Evolutionary conservation across 495 filamentous ascomycete genomes (phyloP), one percentile per base, ranked within the genome.

Genomic region (Penicillium salamii): DNA sequence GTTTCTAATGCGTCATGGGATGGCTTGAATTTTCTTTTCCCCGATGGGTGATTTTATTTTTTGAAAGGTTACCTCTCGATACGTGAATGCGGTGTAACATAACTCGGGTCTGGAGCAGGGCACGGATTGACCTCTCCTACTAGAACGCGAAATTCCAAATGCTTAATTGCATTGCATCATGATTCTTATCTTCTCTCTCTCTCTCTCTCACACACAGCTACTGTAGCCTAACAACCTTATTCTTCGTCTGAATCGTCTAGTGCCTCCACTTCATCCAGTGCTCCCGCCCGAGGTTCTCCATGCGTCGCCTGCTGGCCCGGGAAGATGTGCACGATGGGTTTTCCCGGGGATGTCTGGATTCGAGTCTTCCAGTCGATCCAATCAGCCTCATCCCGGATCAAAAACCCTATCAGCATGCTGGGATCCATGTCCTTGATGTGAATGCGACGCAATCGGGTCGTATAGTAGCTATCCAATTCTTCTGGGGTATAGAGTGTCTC

Each of bases 321-420:
- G 13, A 69, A 20, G 9, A 98, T 82, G 61, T 90, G 86, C 44
- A 98, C 83, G 32, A 98, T 87, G 13, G 83, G 78, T 62, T 96
- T 96, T 20, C 90, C 90, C 7, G 84, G 76, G 8, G 84, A 79
- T 32, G 84, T 75, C 50, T 77, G 75, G 7, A 96, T 77, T 13
- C 78, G 78, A 41, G 72, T 68, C 55, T 88, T 83, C 91, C 90
- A 97, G 52, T 81, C 78, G 24, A 73, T 69, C 88, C 95, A 99
- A 50, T 97, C 95, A 19, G 81, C 77, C 53, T 89, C 84, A 54
- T 90, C 78, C 24, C 76, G 77, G 49, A 99, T 91, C 5, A 99
- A 72, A 57, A 99, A 97, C n/a, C 87, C 95, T 46, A 99, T 88
- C 23, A 99, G 73, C 95, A 99, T 99, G 66, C 91, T 96, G 7